These are phyloP conservation scores for Omphalea diandra DNA, from an alignment of 441 rosid species.

Conservation along the genomic window DNA sequence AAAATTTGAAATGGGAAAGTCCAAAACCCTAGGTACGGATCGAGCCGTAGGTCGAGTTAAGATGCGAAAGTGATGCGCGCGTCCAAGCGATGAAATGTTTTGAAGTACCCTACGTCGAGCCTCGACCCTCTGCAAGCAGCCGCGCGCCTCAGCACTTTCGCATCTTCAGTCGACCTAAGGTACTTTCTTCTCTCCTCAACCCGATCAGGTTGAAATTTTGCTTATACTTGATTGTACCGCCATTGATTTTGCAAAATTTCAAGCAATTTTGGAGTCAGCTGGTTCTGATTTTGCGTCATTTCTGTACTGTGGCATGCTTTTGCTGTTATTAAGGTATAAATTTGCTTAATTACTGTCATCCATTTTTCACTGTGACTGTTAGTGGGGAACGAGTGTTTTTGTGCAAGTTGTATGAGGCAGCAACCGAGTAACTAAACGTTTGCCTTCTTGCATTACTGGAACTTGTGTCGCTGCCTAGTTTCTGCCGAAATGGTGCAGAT, in stretches of 20 bases:
- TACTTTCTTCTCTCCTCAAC: not conserved
- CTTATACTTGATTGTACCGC: not conserved
- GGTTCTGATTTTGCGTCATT: not conserved
- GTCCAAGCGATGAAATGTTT: too few species aligned
- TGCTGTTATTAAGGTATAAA: not conserved
- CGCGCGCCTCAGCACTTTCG: not conserved
- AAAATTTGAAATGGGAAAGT: too few species aligned
- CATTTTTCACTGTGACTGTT: not conserved
- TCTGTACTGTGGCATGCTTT: not conserved
- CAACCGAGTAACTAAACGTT: not conserved
- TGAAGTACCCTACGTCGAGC: not conserved
- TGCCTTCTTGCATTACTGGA: not conserved
- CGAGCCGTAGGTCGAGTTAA: too few species aligned
- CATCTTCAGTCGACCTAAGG: not conserved
- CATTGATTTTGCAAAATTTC: not conserved
- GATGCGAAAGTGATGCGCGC: too few species aligned
- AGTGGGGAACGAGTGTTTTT: not conserved
- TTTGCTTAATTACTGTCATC: not conserved
- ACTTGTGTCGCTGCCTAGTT: not conserved
- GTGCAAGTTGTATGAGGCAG: not conserved
- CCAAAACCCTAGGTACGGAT: too few species aligned
- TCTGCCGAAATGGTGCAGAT: not conserved
- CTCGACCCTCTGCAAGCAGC: not conserved
- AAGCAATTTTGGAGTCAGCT: not conserved
- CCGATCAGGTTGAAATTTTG: not conserved